A percentile compares a stretch with the other conserved stretches of the same genome.
These are phyloP conservation scores for Clarkia xantiana DNA, from an alignment of 345 rosid genomes.

Conservation along the genomic window DNA sequence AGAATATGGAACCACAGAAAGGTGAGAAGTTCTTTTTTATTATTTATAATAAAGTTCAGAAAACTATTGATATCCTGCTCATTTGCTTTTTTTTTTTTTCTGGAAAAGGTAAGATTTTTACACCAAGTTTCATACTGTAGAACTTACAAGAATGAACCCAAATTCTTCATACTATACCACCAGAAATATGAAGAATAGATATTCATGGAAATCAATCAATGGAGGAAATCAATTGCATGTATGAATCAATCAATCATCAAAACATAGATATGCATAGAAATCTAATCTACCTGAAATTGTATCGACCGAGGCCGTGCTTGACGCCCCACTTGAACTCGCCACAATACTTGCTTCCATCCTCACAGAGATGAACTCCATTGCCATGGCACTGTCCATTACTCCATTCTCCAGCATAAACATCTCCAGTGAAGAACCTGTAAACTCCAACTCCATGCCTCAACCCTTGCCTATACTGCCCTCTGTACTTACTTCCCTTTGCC, in stretches of 20 bases:
- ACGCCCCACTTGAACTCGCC: slow-evolving; percentile 91
- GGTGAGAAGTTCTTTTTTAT: too few relatives aligned
- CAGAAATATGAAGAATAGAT: too few relatives aligned
- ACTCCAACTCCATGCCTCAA: slow-evolving; percentile 81
- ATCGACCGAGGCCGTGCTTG: slow-evolving; percentile 75
- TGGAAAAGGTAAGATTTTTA: too few relatives aligned
- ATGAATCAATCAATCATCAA: neutral
- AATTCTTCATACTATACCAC: too few relatives aligned
- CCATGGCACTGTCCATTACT: slow-evolving; percentile 84
- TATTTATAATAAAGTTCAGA: too few relatives aligned
- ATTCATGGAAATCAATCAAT: too few relatives aligned
- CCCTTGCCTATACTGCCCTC: slow-evolving; percentile 74
- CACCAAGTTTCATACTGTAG: too few relatives aligned
- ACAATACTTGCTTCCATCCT: slow-evolving; percentile 61
- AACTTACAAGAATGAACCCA: too few relatives aligned
- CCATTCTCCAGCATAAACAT: slow-evolving; percentile 85
- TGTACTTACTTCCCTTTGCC: slow-evolving; percentile 75
- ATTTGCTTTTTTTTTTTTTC: too few relatives aligned
- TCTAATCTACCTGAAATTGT: slow-evolving; percentile 60
- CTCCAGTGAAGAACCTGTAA: slow-evolving; percentile 65
- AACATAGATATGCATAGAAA: neutral
- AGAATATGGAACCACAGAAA: too few relatives aligned
- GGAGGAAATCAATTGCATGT: neutral
- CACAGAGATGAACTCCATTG: slow-evolving; percentile 62
- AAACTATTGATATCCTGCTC: too few relatives aligned